Conservation (phyloP, 1,284 basidiomycete species). For the Sporisorium graminicola region DNA sequence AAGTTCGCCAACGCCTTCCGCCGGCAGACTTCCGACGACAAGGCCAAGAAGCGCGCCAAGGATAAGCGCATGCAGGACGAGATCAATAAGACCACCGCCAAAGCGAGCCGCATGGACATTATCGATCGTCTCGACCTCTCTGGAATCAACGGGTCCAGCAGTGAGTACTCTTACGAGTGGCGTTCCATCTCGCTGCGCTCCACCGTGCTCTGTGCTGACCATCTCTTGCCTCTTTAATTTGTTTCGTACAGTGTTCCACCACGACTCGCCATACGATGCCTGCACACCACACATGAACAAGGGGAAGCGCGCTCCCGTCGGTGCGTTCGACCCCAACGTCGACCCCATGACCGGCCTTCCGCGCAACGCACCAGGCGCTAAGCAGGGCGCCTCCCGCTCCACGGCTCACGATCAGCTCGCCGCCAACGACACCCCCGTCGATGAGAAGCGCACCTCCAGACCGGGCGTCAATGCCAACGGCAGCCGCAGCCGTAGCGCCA, state of each 20-base stretch:
- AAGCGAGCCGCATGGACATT: constrained; percentile 62
- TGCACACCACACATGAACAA: constrained; percentile 65
- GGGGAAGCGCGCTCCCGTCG: constrained; percentile 59
- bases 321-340: constrained; percentile 64
- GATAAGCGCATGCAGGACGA: constrained; percentile 53
- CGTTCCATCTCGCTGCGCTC: not conserved
- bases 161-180: constrained; percentile 20
- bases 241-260: constrained; percentile 62
- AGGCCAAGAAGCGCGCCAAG: constrained; percentile 55
- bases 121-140: constrained; percentile 67
- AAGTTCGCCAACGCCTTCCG: constrained; percentile 59
- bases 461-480: constrained; percentile 33
- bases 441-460: constrained; percentile 32
- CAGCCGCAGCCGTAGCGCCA: constrained; percentile 33
- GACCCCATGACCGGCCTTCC: constrained; percentile 65
- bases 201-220: not conserved
- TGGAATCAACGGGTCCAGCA: constrained; percentile 62
- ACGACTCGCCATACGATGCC: constrained; percentile 69
- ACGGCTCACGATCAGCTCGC: not conserved
- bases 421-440: constrained; percentile 14
- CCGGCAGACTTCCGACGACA: constrained; percentile 56
- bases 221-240: not conserved
- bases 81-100: constrained; percentile 43
- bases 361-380: constrained; percentile 24
- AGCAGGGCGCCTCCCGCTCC: constrained; percentile 9